Base-by-base conservation (phyloP, 495 filamentous ascomycete species). In the Parathielavia appendiculata region DNA sequence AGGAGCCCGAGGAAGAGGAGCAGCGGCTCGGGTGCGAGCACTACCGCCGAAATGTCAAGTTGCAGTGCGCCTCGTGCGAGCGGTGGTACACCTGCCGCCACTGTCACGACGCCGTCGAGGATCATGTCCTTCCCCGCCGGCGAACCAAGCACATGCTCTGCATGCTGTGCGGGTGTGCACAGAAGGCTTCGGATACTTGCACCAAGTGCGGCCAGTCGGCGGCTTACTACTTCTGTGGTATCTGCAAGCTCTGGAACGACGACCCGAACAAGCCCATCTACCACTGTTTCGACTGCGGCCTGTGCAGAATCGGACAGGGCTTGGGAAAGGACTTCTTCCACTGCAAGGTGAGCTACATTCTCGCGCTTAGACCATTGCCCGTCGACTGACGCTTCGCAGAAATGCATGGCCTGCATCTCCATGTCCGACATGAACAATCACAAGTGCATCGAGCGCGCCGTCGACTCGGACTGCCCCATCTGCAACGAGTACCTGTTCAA, bases 221-320 rank as follows among this genome's bases (percentile, higher is more conserved):
- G 17, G 89, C 91, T n/a, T 88, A 86, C 67, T 97, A 97, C 74
- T 99, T 93, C 66, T 99, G 95, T 73, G 81, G 83, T 48, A 86
- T 91, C 56, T 97, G 93, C 80, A 96, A 97, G 71, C 78, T 99
- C 2, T 99, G 95, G 95, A 92, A 97, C 68, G 88, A 97, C 64
- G 91, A 96, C 63, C 79, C 83, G 38, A 84, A 85, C 61, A 97
- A 95, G 71, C 86, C 86, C 65, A 96, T 97, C 45, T 99, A 99
- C 66, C 93, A 99, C 70, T 99, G 93, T 71, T 80, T 85, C 65
- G 93, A 97, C 67, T 99, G 93, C 74, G 93, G 93, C 1, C 93
- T 99, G 61, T 99, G 93, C 69, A 80, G 93, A 55, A 85, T 92
- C 46, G 93, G 93, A 10, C 83, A 88, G 70, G 93, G 93, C 8